A percentile compares a stretch with the other conserved stretches of the same genome.
Evolutionary conservation across 371 early-diverging fungal species (phyloP).

Genomic region (Circinella minor): DNA sequence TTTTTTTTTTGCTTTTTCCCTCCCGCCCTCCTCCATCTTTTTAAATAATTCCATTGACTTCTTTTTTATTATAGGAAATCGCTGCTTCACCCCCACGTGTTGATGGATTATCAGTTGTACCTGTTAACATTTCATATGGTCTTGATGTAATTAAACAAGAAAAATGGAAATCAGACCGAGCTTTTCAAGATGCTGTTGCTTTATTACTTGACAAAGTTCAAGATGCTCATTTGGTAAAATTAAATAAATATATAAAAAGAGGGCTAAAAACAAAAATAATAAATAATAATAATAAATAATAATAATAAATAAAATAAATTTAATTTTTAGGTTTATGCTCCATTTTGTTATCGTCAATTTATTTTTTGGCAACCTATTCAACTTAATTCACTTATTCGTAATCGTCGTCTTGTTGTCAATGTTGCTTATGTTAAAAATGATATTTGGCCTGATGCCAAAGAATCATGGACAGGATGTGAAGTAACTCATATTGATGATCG

Average conservation of each 20-base stretch:
- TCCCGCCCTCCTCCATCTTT: no score
- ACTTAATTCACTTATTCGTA: slow-evolving; percentile 48
- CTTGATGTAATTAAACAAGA: slow-evolving; percentile 48
- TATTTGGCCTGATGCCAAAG: slow-evolving; percentile 53
- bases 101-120: slow-evolving; percentile 43
- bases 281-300: no score
- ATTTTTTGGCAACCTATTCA: slow-evolving; percentile 60
- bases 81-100: slow-evolving; percentile 47
- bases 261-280: no score
- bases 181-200: slow-evolving; percentile 55
- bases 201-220: slow-evolving; percentile 54
- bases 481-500: slow-evolving; percentile 52
- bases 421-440: slow-evolving; percentile 56
- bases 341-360: slow-evolving; percentile 56
- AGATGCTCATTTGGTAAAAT: slow-evolving; percentile 52
- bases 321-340: slow-evolving; percentile 50
- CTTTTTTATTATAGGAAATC: slow-evolving; percentile 36
- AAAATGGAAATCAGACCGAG: slow-evolving; percentile 51
- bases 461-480: slow-evolving; percentile 52
- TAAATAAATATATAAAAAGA: neutral
- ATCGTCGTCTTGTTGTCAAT: slow-evolving; percentile 44
- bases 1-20: no score
- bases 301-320: neutral
- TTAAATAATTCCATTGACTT: neutral
- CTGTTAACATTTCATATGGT: slow-evolving; percentile 49